Evolutionary conservation across 345 rosid species (phyloP), one percentile per base, ranked within the genome.

Genomic region (Angophora floribunda): DNA sequence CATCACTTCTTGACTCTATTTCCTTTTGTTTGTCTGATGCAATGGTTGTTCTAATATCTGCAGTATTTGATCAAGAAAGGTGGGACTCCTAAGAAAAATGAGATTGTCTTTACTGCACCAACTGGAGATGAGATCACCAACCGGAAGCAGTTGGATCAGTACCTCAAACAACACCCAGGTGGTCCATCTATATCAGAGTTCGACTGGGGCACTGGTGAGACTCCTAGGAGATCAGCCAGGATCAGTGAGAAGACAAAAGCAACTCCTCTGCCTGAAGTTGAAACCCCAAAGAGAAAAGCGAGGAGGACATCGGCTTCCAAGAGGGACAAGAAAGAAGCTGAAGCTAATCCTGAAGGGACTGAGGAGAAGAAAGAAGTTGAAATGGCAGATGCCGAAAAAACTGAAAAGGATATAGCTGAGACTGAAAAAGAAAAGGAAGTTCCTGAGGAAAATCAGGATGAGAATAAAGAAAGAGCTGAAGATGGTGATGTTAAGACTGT

Each of bases 161-260:
- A 93, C 90, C 93, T 95, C 88, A 96, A 95, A 91, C 90, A 95
- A 82, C 92, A 94, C 52, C 94, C 96, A 63, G 95, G 94, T 57
- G 92, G 93, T 86, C 97, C 97, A 10, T 88, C 92, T 19, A 61
- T 90, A 59, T 88, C 93, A 1, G 95, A 93, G 88, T 96, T 96
- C 86, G 93, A 93, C 89, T 96, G 98, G 98, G 93, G 96, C 82
- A 92, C 94, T 47, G 95, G 96, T 14, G 96, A 96, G 91, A 92
- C 93, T 45, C 97, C 95, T 44, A 92, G 98, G 90, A 92, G 98
- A 91, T 95, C 98, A 4, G 92, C 95, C 50, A 93, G 98, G 88
- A 95, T 96, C 87, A 93, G 94, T 61, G 95, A 91, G 93, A 96
- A 92, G 90, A 90, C 87, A 80, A 95, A 94, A 90, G 90, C 91